phyloP scores from a whole-genome alignment of 495 filamentous ascomycete species.

The Hypomontagnella submonticulosa region DNA sequence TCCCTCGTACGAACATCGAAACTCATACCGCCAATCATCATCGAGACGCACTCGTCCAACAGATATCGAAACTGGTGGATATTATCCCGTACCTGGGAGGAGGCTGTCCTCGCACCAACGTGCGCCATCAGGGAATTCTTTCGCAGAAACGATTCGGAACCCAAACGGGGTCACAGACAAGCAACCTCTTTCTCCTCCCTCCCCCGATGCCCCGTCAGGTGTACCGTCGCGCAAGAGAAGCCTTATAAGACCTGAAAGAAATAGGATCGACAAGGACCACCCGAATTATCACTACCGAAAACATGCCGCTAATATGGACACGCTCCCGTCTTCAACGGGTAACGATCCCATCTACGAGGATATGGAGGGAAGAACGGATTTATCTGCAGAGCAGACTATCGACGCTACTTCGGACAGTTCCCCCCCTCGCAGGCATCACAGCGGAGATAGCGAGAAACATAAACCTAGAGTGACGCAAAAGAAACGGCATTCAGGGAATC shows the following conservation, averaged over 20 bases:
- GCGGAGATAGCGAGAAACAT: conserved; percentile 53
- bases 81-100: conserved; percentile 52
- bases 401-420: conserved; percentile 54
- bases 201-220: conserved; percentile 45
- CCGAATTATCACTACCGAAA: conserved; percentile 95
- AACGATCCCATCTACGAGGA: conserved; percentile 87
- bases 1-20: conserved; percentile 68
- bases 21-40: conserved; percentile 73
- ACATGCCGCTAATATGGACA: conserved; percentile 88
- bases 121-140: conserved; percentile 61
- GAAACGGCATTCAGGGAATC: conserved; percentile 48
- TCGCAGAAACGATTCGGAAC: conserved; percentile 60
- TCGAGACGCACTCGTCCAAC: conserved; percentile 70
- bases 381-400: conserved; percentile 60
- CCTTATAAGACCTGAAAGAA: conserved; percentile 87
- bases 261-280: conserved; percentile 80
- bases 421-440: conserved; percentile 48
- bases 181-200: conserved; percentile 59
- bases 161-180: conserved; percentile 60
- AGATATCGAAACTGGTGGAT: conserved; percentile 72
- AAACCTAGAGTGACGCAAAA: conserved; percentile 38
- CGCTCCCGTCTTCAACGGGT: conserved; percentile 88
- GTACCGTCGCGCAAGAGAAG: conserved; percentile 75
- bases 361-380: conserved; percentile 60
- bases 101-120: conserved; percentile 55